Evolutionary conservation across 495 filamentous ascomycete species (phyloP), one percentile per base, ranked within the genome.

Genomic region (Glarea lozoyensis): DNA sequence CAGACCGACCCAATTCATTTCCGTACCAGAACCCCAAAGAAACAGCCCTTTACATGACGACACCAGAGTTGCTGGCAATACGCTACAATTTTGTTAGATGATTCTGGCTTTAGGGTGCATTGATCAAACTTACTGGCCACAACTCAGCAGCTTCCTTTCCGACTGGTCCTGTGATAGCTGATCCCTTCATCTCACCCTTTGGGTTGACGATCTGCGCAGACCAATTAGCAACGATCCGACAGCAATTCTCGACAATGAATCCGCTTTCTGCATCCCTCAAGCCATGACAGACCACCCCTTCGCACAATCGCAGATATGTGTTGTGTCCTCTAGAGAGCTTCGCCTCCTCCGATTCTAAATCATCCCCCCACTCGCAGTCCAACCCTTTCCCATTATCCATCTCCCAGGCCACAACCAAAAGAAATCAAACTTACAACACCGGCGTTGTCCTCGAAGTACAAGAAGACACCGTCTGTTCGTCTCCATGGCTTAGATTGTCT

Each of bases 171-270:
- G 92, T 99, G 63, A 99, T 97, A 66, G 92, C 92, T 49, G 86
- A 94, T 63, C 92, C 92, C 81, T 99, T 99, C 92, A 99, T 99
- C 76, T 99, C 92, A 72, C 92, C 92, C 82, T 99, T 99, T 69
- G 88, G 87, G 78, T 99, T 99, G 76, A 99, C 93, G 62, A 97
- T 99, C 88, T 94, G 61, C 33, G 37, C 18, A 16, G 41, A 35
- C 13, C 2, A 17, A 25, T 53, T 42, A 56, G 49, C 42, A 25
- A 18, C 38, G 25, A 12, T 37, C 16, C 16, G 5, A 6, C 7
- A 10, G 7, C 3, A 37, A 6, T n/a, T 29, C 25, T n/a, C n/a
- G n/a, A n/a, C n/a, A n/a, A n/a, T n/a, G n/a, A n/a, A n/a, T n/a
- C n/a, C n/a, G n/a, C n/a, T n/a, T n/a, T n/a, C n/a, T n/a, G n/a